These are phyloP conservation scores for Vicia sativa DNA, from an alignment of 306 rosid species.

Conservation along the genomic window DNA sequence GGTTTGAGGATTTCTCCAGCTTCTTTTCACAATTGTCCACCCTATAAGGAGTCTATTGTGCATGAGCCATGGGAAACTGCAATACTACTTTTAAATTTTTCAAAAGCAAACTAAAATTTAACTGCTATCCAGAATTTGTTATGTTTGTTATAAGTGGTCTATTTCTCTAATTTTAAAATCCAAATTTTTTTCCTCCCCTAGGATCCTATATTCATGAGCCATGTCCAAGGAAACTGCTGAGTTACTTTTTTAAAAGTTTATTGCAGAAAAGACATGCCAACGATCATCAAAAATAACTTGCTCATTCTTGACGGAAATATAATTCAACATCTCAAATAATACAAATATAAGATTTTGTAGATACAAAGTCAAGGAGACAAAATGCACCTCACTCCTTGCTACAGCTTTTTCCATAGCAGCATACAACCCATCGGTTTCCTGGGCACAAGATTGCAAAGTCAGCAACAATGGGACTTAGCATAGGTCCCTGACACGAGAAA, in stretches of 20 bases:
- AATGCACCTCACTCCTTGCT: constrained; percentile 86
- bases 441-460: constrained; percentile 93
- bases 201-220: constrained; percentile 16
- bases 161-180: not conserved
- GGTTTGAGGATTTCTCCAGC: constrained; percentile 7
- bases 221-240: constrained; percentile 9
- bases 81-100: not conserved
- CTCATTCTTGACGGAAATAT: constrained; percentile 15
- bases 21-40: constrained; percentile 21
- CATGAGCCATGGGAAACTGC: not conserved
- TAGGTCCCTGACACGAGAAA: constrained; percentile 65
- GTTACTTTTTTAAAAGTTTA: constrained; percentile 1
- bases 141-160: constrained; percentile 24
- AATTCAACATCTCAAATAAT: constrained; percentile 29
- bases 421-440: constrained; percentile 88
- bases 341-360: constrained; percentile 17
- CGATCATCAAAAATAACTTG: constrained; percentile 8
- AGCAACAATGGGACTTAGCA: constrained; percentile 75
- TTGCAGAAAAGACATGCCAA: constrained; percentile 8
- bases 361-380: constrained; percentile 36
- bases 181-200: constrained; percentile 1
- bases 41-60: not conserved
- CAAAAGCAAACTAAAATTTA: not conserved
- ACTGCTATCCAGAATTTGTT: constrained; percentile 20
- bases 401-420: constrained; percentile 89